Evolutionary conservation across 1,284 basidiomycete species (phyloP).

Genomic region (Abortiporus biennis): DNA sequence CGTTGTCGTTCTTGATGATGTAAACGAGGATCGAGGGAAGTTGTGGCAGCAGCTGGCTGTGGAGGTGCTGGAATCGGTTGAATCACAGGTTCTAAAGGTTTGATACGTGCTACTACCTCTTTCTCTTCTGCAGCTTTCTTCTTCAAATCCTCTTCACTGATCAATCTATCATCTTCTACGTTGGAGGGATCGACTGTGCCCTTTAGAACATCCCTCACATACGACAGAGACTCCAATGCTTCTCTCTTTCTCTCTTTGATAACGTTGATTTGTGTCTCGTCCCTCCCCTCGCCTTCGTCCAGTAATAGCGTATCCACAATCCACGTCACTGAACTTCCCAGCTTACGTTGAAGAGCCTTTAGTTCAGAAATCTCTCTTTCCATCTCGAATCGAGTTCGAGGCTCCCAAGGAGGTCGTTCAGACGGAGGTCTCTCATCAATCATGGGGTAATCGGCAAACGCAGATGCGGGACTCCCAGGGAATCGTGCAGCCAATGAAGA

Average conservation of each 20-base stretch:
- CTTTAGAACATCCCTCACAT: constrained; percentile 68
- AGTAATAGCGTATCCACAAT: constrained; percentile 63
- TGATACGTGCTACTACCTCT: constrained; percentile 1
- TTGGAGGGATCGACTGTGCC: constrained; percentile 33
- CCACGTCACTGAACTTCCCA: constrained; percentile 66
- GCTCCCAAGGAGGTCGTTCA: constrained; percentile 62
- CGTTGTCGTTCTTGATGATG: background rate
- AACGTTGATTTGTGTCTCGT: constrained; percentile 31
- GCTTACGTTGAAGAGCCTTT: constrained; percentile 45
- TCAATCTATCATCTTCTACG: constrained; percentile 59
- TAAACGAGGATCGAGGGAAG: background rate
- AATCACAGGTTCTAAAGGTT: background rate
- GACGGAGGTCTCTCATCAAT: constrained; percentile 49
- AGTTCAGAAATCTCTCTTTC: constrained; percentile 54
- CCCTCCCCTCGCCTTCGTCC: constrained; percentile 41
- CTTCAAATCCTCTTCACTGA: constrained; percentile 44
- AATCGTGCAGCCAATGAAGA: constrained; percentile 58
- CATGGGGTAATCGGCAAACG: constrained; percentile 51
- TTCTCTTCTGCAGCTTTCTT: constrained; percentile 16
- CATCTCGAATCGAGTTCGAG: constrained; percentile 56
- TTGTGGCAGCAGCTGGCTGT: background rate
- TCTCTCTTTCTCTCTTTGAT: constrained; percentile 46
- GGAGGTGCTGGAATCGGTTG: background rate
- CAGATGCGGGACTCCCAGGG: constrained; percentile 33
- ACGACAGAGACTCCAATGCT: constrained; percentile 66